A percentile compares a stretch with the other conserved stretches of the same genome.
phyloP scores from a whole-genome alignment of 1,139 yeast genomes.

The Magnusiomyces suaveolens region DNA sequence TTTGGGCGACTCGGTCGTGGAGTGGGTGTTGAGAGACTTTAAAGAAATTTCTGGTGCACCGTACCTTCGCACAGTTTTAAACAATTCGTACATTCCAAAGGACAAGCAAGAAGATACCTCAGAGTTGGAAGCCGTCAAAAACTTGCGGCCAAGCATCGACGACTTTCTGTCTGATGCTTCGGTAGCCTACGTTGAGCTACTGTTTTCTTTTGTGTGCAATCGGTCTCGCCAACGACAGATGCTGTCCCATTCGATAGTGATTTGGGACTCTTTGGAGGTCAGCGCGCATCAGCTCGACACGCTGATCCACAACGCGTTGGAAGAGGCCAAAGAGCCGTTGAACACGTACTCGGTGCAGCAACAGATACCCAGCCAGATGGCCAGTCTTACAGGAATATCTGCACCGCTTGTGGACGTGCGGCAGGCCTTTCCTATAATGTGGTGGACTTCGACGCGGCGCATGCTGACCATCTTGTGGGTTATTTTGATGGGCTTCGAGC shows the following conservation, averaged over 20 bases:
- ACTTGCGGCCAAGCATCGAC: slow-evolving; percentile 16
- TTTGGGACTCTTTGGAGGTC: slow-evolving; percentile 81
- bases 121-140: slow-evolving; percentile 12
- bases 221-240: slow-evolving; percentile 77
- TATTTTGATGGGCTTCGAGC: slow-evolving; percentile 64
- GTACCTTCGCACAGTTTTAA: slow-evolving; percentile 1
- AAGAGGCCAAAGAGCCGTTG: slow-evolving; percentile 1
- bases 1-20: slow-evolving; percentile 17
- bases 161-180: slow-evolving; percentile 25
- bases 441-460: slow-evolving; percentile 60
- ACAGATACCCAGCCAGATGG: background rate
- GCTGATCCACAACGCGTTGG: slow-evolving; percentile 58
- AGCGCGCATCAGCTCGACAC: slow-evolving; percentile 85
- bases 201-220: slow-evolving; percentile 50
- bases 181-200: slow-evolving; percentile 36
- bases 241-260: slow-evolving; percentile 43
- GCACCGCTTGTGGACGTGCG: background rate
- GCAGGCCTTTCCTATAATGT: slow-evolving; percentile 48
- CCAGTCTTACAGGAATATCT: background rate
- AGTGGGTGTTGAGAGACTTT: slow-evolving; percentile 30
- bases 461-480: slow-evolving; percentile 61
- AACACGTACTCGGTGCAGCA: slow-evolving; percentile 1
- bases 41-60: slow-evolving; percentile 24
- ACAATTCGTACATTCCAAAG: background rate
- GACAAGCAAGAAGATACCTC: slow-evolving; percentile 8